phyloP scores from a whole-genome alignment of 345 rosid species.

The Salix koriyanagi region DNA sequence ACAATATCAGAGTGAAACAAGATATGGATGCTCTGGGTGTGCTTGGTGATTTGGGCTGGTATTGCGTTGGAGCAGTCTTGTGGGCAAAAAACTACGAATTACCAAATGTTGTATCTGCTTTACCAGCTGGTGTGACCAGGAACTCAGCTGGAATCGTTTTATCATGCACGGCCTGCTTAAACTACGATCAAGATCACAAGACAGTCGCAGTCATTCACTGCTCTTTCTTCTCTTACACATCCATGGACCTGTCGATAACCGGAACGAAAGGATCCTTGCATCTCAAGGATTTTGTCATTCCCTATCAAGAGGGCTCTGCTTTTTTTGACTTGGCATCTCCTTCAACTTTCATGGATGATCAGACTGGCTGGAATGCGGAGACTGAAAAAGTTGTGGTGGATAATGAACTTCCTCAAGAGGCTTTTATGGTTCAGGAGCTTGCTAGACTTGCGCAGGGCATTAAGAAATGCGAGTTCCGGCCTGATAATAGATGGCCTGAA shows the following conservation, averaged over 20 bases:
- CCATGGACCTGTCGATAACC: constrained; percentile 44
- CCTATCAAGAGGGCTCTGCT: constrained; percentile 49
- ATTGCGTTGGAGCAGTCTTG: constrained; percentile 51
- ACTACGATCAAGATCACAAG: constrained; percentile 26
- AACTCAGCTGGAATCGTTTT: constrained; percentile 55
- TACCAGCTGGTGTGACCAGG: constrained; percentile 32
- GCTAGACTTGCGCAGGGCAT: constrained; percentile 38
- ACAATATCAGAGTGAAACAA: constrained; percentile 36
- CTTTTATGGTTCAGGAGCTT: constrained; percentile 51
- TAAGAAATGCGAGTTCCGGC: constrained; percentile 13
- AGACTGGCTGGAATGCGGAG: constrained; percentile 58
- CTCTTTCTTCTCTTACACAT: constrained; percentile 47
- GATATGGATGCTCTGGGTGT: constrained; percentile 60
- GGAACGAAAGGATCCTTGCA: constrained; percentile 49
- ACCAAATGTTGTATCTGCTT: constrained; percentile 48
- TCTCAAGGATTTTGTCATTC: constrained; percentile 52
- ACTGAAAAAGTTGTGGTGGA: constrained; percentile 41
- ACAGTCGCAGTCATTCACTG: constrained; percentile 49
- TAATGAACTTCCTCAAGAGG: constrained; percentile 55
- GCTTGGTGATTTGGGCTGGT: constrained; percentile 69
- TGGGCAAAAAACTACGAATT: constrained; percentile 57
- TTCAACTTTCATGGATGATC: constrained; percentile 49
- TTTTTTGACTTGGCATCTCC: constrained; percentile 40
- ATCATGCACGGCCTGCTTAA: constrained; percentile 56
- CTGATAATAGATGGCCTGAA: constrained; percentile 50